A percentile compares a stretch with the other conserved stretches of the same genome.
Evolutionary conservation across 164 flowering plant species (phyloP).

Genomic region (Hamamelis virginiana): DNA sequence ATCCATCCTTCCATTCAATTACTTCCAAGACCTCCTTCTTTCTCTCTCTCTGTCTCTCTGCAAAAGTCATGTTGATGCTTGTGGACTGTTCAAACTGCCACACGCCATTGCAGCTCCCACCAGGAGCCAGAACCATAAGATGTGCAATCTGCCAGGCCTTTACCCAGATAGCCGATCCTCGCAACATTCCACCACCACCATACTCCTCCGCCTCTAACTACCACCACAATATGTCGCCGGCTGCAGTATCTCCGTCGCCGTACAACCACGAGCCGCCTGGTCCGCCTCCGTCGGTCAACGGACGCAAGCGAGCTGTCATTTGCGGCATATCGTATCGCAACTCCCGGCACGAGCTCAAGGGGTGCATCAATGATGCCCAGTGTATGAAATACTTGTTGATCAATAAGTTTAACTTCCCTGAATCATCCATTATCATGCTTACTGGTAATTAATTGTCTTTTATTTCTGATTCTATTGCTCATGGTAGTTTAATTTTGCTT

Average conservation of each 20-base stretch:
- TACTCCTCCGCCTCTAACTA: conserved; percentile 14
- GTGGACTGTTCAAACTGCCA: conserved; percentile 58
- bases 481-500: no score
- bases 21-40: no score
- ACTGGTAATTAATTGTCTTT: conserved; percentile 69
- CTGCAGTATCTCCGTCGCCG: conserved; percentile 60
- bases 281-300: conserved; percentile 54
- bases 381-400: conserved; percentile 68
- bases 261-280: conserved; percentile 53
- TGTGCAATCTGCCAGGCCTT: conserved; percentile 57
- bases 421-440: conserved; percentile 74
- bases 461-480: background rate
- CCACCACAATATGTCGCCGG: conserved; percentile 10
- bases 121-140: conserved; percentile 50
- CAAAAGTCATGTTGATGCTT: conserved; percentile 33
- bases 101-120: conserved; percentile 58
- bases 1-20: no score
- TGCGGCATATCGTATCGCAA: conserved; percentile 74
- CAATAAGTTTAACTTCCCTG: conserved; percentile 62
- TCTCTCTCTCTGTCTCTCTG: no score
- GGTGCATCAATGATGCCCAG: conserved; percentile 88
- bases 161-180: conserved; percentile 42
- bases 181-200: conserved; percentile 21
- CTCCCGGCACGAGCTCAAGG: conserved; percentile 80
- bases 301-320: conserved; percentile 82